These are phyloP conservation scores for Cercospora sp. DNA, from an alignment of 2,329 filamentous ascomycete genomes.

Conservation along the genomic window DNA sequence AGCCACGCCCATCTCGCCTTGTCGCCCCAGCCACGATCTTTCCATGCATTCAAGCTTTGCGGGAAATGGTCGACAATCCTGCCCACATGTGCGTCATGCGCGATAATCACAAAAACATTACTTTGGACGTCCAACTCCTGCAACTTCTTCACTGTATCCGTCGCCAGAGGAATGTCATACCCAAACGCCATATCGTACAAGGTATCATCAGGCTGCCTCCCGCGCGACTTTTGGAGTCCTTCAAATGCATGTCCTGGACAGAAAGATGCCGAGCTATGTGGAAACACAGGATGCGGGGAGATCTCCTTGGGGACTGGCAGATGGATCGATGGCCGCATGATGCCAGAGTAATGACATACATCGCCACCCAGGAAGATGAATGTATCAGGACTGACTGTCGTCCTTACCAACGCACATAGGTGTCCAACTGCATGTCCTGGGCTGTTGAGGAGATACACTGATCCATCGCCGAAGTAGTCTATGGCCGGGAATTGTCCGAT, in stretches of 20 bases:
- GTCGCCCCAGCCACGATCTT: not conserved
- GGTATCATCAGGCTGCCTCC: not conserved
- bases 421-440: not conserved
- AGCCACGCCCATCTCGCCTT: slow-evolving; percentile 11
- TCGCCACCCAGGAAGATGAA: not conserved
- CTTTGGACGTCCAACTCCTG: slow-evolving; percentile 13
- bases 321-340: not conserved
- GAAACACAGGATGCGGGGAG: not conserved
- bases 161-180: slow-evolving; percentile 12
- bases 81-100: not conserved
- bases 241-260: not conserved
- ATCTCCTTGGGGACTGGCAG: not conserved
- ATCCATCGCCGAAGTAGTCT: not conserved
- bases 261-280: not conserved
- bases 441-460: not conserved
- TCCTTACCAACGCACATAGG: not conserved
- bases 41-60: not conserved
- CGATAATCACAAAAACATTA: not conserved
- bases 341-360: not conserved
- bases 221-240: not conserved
- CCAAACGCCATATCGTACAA: slow-evolving; percentile 11
- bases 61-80: not conserved
- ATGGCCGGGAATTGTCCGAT: not conserved
- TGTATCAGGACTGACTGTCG: not conserved
- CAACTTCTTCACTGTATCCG: slow-evolving; percentile 7